Percentiles rank a stretch among this genome's conserved stretches.
Conservation (phyloP, 2,329 filamentous ascomycete genomes). For the Zelopaecilomyces penicillatus region DNA sequence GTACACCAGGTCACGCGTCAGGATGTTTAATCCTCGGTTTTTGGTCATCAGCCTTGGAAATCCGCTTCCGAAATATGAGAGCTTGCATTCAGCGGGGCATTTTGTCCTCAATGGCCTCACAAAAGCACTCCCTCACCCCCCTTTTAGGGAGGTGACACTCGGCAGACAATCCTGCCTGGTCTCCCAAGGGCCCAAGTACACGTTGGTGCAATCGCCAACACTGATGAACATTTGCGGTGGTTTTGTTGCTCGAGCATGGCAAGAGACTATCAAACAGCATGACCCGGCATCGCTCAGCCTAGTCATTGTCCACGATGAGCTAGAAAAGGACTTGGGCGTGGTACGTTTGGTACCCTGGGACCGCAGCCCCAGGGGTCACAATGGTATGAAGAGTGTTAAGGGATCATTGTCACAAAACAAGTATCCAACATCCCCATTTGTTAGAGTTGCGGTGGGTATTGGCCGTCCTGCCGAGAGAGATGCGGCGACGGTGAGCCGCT, state of each 20-base stretch:
- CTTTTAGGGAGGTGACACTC: slow-evolving; percentile 38
- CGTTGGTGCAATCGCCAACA: slow-evolving; percentile 64
- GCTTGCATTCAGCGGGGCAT: slow-evolving; percentile 83
- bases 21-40: slow-evolving; percentile 43
- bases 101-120: slow-evolving; percentile 58
- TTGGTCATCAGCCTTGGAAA: slow-evolving; percentile 87
- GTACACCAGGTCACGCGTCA: slow-evolving; percentile 12
- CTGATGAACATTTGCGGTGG: slow-evolving; percentile 81
- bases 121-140: slow-evolving; percentile 34
- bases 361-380: slow-evolving; percentile 61
- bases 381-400: slow-evolving; percentile 63
- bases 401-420: slow-evolving; percentile 35
- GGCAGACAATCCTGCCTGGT: slow-evolving; percentile 45
- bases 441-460: slow-evolving; percentile 73
- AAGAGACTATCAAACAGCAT: slow-evolving; percentile 38
- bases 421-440: slow-evolving; percentile 36
- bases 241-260: slow-evolving; percentile 59
- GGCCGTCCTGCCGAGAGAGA: slow-evolving; percentile 69
- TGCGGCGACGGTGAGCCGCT: slow-evolving; percentile 58
- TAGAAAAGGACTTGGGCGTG: slow-evolving; percentile 63
- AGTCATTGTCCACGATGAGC: slow-evolving; percentile 80
- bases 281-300: slow-evolving; percentile 37
- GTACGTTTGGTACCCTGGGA: slow-evolving; percentile 57
- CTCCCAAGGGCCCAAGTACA: slow-evolving; percentile 44
- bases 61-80: slow-evolving; percentile 63